phyloP scores from a whole-genome alignment of 2,329 filamentous ascomycete species.

The Didymella arachidicola region DNA sequence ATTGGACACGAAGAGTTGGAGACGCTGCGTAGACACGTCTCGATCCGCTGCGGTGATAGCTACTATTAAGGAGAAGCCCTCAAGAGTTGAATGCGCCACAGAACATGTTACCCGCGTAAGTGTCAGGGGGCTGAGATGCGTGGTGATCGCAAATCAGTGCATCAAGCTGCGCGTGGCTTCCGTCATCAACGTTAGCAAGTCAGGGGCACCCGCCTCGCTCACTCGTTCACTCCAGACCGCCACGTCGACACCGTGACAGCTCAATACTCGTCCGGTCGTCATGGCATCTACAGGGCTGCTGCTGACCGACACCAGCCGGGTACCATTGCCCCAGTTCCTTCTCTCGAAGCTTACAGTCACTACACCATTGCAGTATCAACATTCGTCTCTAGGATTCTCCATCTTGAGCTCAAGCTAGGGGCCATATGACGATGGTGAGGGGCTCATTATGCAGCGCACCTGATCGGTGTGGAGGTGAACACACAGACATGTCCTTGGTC shows the following conservation, averaged over 20 bases:
- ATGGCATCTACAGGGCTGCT: background rate
- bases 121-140: background rate
- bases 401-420: background rate
- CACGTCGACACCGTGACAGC: background rate
- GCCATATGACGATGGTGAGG: background rate
- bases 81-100: background rate
- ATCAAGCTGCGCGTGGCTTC: slow-evolving; percentile 2
- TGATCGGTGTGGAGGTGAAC: slow-evolving; percentile 9
- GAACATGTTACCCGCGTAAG: background rate
- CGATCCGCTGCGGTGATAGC: background rate
- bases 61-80: background rate
- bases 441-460: background rate
- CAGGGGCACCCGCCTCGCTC: background rate
- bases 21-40: background rate
- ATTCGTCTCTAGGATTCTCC: background rate
- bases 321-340: slow-evolving; percentile 1
- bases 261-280: background rate
- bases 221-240: background rate
- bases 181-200: slow-evolving; percentile 1
- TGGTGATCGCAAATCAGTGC: background rate
- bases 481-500: background rate
- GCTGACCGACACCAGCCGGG: background rate
- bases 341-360: background rate
- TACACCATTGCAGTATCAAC: background rate
- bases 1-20: background rate